Conservation (phyloP, 2,329 filamentous ascomycete species). For the Fusarium concolor region DNA sequence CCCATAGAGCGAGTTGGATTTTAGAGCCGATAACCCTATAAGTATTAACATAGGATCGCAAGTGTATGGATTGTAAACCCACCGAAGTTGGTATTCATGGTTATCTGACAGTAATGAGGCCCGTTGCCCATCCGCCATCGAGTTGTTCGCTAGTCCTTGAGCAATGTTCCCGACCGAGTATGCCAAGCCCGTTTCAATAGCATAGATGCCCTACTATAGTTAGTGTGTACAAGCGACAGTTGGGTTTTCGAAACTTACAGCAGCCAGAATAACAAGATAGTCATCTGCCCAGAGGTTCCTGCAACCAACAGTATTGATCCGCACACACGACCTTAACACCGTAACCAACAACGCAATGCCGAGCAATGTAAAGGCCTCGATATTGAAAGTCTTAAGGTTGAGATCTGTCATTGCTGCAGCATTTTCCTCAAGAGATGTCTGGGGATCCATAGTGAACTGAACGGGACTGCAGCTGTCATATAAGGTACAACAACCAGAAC, state of each 20-base stretch:
- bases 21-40: constrained; percentile 65
- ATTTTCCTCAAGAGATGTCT: constrained; percentile 29
- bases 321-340: constrained; percentile 61
- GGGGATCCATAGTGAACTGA: constrained; percentile 25
- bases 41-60: too few species aligned
- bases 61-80: not conserved
- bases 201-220: constrained; percentile 60
- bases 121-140: constrained; percentile 65
- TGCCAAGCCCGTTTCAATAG: constrained; percentile 62
- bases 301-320: constrained; percentile 61
- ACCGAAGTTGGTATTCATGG: constrained; percentile 58
- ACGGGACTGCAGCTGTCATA: not conserved
- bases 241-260: constrained; percentile 49
- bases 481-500: not conserved
- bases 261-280: constrained; percentile 67
- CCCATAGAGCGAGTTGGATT: constrained; percentile 67
- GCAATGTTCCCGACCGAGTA: constrained; percentile 62
- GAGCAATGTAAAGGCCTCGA: constrained; percentile 58
- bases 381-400: constrained; percentile 45
- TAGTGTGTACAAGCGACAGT: not conserved
- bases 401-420: constrained; percentile 41
- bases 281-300: constrained; percentile 67
- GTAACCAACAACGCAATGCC: constrained; percentile 63
- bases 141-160: constrained; percentile 66
- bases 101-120: constrained; percentile 56